Evolutionary conservation across 1,284 basidiomycete genomes (phyloP).

Genomic region (Rhizoctonia solani): DNA sequence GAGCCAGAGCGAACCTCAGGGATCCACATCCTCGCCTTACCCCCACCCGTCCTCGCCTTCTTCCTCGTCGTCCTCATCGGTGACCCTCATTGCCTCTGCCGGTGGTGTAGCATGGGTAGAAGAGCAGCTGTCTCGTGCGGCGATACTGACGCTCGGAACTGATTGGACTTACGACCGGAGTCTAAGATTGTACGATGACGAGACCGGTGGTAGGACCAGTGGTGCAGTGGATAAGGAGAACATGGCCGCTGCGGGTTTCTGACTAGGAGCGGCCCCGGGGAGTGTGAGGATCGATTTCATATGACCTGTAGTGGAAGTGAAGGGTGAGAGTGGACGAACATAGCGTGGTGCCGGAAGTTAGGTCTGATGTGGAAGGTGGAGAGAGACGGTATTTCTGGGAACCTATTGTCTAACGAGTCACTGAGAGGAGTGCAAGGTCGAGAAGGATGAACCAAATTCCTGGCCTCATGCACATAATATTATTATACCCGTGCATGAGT

Average conservation of each 20-base stretch:
- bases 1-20: neutral
- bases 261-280: neutral
- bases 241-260: constrained; percentile 10
- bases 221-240: constrained; percentile 1
- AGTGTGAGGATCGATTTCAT: no score
- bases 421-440: no score
- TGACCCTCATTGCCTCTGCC: constrained; percentile 3
- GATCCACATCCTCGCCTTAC: neutral
- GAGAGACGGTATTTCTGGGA: no score
- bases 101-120: constrained; percentile 29
- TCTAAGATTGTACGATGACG: constrained; percentile 20
- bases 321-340: no score
- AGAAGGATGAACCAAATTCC: no score
- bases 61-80: neutral
- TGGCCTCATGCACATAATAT: no score
- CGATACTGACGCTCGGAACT: constrained; percentile 12
- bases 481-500: no score
- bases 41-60: constrained; percentile 4
- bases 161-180: constrained; percentile 34
- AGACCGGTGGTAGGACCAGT: neutral
- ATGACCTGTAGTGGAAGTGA: no score
- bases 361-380: no score
- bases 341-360: no score
- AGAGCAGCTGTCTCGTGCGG: constrained; percentile 24
- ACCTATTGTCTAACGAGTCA: no score